phyloP scores from a whole-genome alignment of 257 asterid genomes.

The Solanum piurae region DNA sequence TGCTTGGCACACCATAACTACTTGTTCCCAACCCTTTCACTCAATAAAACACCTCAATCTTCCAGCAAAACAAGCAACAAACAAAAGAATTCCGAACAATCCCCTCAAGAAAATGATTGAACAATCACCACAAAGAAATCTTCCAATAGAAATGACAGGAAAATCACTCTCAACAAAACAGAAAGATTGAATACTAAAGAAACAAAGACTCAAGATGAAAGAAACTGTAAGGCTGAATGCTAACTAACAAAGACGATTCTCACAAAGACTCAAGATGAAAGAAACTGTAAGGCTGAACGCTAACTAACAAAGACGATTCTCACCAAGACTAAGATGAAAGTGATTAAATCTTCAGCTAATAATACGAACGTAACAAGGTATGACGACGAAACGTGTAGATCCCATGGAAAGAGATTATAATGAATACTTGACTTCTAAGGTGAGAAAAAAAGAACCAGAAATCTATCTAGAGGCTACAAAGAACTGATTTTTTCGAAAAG shows the following conservation, averaged over 20 bases:
- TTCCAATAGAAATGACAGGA: neutral
- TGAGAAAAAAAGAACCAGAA: neutral
- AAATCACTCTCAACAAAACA: neutral
- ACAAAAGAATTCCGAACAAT: neutral
- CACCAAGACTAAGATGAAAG: neutral
- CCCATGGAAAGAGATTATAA: conserved; percentile 47
- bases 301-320: neutral
- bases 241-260: neutral
- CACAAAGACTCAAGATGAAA: neutral
- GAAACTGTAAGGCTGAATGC: neutral
- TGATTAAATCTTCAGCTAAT: conserved; percentile 37
- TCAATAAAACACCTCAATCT: conserved; percentile 21
- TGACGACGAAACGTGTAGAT: conserved; percentile 50
- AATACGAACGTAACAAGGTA: conserved; percentile 70
- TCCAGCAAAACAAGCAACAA: conserved; percentile 7
- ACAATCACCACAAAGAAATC: neutral
- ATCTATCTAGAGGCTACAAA: neutral
- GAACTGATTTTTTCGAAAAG: neutral
- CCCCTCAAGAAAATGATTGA: neutral
- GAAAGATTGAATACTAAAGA: neutral
- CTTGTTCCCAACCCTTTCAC: conserved; percentile 44
- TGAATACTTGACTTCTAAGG: neutral
- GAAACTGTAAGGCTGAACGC: neutral
- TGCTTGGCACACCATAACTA: conserved; percentile 99
- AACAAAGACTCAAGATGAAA: neutral